Evolutionary conservation across 2,329 filamentous ascomycete species (phyloP), one percentile per base, ranked within the genome.

Genomic region (Bipolaris cookei): DNA sequence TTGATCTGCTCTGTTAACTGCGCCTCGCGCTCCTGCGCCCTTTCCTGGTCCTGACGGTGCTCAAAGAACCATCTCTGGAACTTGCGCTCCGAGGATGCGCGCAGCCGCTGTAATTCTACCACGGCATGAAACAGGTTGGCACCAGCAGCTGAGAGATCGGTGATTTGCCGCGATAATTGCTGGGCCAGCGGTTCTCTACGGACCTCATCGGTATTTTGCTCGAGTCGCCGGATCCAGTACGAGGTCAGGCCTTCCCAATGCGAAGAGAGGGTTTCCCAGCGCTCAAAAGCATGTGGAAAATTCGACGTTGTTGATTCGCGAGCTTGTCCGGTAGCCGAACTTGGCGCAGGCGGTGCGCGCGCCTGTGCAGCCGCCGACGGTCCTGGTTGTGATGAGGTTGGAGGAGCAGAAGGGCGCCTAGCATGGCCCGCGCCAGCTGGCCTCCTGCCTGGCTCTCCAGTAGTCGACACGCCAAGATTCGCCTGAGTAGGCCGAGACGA

Each of bases 51-150:
- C 30, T 89, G 85, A 49, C 93, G 85, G 6, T 93, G 97, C 75
- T 99, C 95, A 67, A 96, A 97, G 78, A 98, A 98, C 95, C 95
- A 99, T 48, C 95, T 86, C 78, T 99, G 95, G 69, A 99, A 99
- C 75, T 98, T 98, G 63, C 95, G 88, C 77, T 99, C 95, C 0
- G 94, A 98, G 54, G 92, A 97, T 35, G 95, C 95, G 41, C 95
- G 90, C 23, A 99, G 83, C 28, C 95, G 88, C 76, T 99, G 95
- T 43, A 99, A 81, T 77, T 99, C 95, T 3, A 99, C 95, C 0
- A 99, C 93, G 8, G 95, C 95, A 75, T 99, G 95, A 76, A 99
- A 99, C 0, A 99, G 83, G 67, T 99, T 99, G 4, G 95, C 95
- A 11, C 95, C 95, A 0, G 95, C 95, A 6, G 95, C 95, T 23